Conservation (phyloP, 116 monocot species). For the Papilionanthe hybrid region DNA sequence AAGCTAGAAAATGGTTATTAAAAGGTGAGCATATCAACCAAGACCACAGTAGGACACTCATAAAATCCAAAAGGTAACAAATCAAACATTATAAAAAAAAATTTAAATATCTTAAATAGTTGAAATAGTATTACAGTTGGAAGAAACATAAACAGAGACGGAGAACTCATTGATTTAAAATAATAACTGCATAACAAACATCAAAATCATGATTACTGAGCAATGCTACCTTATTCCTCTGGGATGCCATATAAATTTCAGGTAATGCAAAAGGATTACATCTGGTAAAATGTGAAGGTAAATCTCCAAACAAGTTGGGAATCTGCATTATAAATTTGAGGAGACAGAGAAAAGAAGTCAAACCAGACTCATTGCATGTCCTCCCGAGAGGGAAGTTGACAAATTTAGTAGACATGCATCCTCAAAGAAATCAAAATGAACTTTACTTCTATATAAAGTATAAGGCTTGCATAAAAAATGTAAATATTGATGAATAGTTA, state of each 20-base stretch:
- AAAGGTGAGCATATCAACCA: conserved; percentile 1
- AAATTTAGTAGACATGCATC: not conserved
- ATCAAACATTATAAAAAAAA: conserved; percentile 1
- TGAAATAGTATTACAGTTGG: not conserved
- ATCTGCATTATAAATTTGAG: conserved; percentile 50
- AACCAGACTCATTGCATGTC: not conserved
- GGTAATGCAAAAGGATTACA: conserved; percentile 82
- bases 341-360: not conserved
- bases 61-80: not conserved
- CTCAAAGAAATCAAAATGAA: not conserved
- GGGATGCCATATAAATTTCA: conserved; percentile 57
- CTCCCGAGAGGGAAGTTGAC: not conserved
- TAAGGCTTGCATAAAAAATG: not conserved
- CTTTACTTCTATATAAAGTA: not conserved
- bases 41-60: not conserved
- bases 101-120: conserved; percentile 4
- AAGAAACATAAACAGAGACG: not conserved
- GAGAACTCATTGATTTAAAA: not conserved
- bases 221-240: conserved; percentile 51
- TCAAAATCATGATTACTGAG: not conserved
- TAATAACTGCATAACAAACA: not conserved
- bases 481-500: not conserved
- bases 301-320: conserved; percentile 62
- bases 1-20: conserved; percentile 33
- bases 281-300: conserved; percentile 43